Evolutionary conservation across 257 asterid genomes (phyloP).

Genomic region (Mentha longifolia): DNA sequence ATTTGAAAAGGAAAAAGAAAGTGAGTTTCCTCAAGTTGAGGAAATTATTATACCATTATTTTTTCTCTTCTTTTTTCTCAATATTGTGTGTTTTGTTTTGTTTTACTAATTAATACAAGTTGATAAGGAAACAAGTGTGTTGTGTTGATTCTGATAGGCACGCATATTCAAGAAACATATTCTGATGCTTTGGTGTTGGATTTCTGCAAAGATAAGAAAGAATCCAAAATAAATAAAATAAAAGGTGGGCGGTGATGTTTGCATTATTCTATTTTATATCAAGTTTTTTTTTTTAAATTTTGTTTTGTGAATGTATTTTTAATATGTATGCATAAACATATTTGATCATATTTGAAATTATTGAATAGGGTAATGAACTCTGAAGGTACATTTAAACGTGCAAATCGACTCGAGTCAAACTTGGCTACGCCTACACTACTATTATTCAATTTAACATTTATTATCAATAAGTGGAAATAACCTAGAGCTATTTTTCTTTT

Average conservation of each 20-base stretch:
- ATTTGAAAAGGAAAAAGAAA: conserved; percentile 2
- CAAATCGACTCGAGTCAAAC: neutral
- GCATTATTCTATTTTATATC: too few species aligned
- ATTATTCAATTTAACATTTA: neutral
- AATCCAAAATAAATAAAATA: too few species aligned
- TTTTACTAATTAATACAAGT: too few species aligned
- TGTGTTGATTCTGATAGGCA: neutral
- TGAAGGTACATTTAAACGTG: neutral
- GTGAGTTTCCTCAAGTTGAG: neutral
- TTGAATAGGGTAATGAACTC: neutral
- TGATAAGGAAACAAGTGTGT: too few species aligned
- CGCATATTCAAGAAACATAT: conserved; percentile 24
- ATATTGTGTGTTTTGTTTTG: neutral
- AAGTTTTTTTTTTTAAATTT: neutral
- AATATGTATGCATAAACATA: neutral
- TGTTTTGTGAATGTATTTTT: neutral
- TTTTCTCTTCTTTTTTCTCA: neutral
- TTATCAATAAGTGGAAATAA: too few species aligned
- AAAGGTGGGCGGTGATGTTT: too few species aligned
- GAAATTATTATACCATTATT: neutral
- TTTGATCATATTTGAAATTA: neutral
- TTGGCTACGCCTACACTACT: neutral
- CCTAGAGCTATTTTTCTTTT: neutral
- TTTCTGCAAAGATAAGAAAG: neutral
- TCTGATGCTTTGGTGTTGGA: conserved; percentile 5